Evolutionary conservation across 2,329 filamentous ascomycete species (phyloP), one percentile per base, ranked within the genome.

Genomic region (Massarina eburnea): DNA sequence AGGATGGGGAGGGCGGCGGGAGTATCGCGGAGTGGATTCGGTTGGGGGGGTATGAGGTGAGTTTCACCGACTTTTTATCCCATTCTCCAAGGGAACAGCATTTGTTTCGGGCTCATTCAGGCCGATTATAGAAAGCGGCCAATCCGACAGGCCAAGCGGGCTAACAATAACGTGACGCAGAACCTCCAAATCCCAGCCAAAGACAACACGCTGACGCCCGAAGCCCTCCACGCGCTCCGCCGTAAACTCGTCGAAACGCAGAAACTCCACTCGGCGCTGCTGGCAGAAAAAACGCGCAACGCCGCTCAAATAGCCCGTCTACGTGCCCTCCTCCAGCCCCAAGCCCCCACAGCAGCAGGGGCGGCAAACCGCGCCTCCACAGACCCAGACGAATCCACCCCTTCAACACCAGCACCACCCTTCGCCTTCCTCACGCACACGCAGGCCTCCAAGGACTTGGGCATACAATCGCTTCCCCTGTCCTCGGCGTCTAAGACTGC

Each of bases 21-120:
- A 60, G 59, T 24, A 74, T 88, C 59, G 80, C 82, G 5, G 80
- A 82, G 46, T 96, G 88, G 83, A 85, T 97, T 54, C 78, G 86
- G 42, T 75, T 99, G 53, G 81, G 82, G 38, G 92, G 97, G 76
- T 96, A 99, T 73, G 83, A 91, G 68, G 89, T 83, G 64, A 38
- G 64, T 55, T 8, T 29, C 26, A 9, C 8, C 26, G 2, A 9
- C 26, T 29, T n/a, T 29, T 29, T 29, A n/a, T n/a, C n/a, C 26
- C 26, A 9, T n/a, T n/a, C n/a, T n/a, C n/a, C n/a, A n/a, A n/a
- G n/a, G n/a, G n/a, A n/a, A n/a, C n/a, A n/a, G n/a, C n/a, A n/a
- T n/a, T n/a, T n/a, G n/a, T n/a, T n/a, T n/a, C n/a, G n/a, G n/a
- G 8, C 15, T 36, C 20, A 6, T 36, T 32, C 4, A 6, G 29